Conservation (phyloP, 257 asterid genomes). For the Coffea eugenioides region DNA sequence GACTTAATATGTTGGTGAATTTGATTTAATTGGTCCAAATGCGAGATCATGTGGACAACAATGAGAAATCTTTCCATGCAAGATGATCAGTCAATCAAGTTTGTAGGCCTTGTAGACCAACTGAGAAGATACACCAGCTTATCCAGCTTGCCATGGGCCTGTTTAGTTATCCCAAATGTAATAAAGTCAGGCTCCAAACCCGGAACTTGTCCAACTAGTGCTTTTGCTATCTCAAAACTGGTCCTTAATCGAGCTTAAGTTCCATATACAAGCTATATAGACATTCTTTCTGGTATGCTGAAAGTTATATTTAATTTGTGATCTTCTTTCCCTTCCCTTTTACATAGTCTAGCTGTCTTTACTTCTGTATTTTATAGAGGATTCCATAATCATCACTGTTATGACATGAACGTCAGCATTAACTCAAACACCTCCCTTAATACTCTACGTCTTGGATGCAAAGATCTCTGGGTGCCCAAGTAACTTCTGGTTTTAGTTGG, state of each 20-base stretch:
- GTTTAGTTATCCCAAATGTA: background rate
- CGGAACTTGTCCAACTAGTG: background rate
- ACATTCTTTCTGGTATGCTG: background rate
- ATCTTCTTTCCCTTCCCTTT: background rate
- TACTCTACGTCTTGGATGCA: background rate
- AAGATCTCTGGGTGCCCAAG: background rate
- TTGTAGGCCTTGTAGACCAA: background rate
- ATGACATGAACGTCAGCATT: background rate
- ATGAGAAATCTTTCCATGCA: conserved; percentile 1
- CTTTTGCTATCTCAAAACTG: background rate
- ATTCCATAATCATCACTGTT: background rate
- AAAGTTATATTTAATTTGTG: background rate
- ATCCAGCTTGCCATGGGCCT: background rate
- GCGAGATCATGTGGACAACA: background rate
- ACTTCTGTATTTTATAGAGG: background rate
- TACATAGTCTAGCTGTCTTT: background rate
- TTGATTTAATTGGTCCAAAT: background rate
- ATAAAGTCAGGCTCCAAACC: background rate
- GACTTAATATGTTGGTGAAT: background rate
- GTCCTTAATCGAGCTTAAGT: background rate
- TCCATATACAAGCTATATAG: background rate
- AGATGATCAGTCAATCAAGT: conserved; percentile 1
- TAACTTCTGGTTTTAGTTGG: background rate
- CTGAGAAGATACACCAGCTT: background rate
- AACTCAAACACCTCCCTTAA: background rate